Evolutionary conservation across 2,329 filamentous ascomycete genomes (phyloP).

Genomic region (Paecilomyces niveus): DNA sequence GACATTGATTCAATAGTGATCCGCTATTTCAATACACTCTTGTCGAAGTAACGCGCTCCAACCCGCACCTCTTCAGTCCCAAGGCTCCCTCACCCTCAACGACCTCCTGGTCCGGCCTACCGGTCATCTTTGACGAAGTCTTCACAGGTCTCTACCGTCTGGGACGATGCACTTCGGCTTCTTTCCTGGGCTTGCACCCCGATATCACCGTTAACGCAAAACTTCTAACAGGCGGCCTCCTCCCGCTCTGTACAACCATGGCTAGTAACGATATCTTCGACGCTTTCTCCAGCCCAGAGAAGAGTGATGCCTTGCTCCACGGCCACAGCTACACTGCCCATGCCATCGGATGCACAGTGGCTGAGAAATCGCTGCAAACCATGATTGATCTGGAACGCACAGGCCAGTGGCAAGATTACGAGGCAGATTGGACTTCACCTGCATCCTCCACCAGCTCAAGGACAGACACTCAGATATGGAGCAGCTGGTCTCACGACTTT

Average conservation of each 20-base stretch:
- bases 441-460: not conserved
- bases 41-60: slow-evolving; percentile 58
- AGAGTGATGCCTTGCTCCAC: slow-evolving; percentile 71
- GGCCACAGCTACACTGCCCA: slow-evolving; percentile 86
- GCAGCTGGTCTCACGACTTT: slow-evolving; percentile 60
- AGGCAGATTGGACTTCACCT: slow-evolving; percentile 39
- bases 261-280: slow-evolving; percentile 68
- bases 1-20: slow-evolving; percentile 46
- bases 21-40: slow-evolving; percentile 72
- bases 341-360: slow-evolving; percentile 72
- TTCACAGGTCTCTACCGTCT: slow-evolving; percentile 82
- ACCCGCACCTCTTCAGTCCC: slow-evolving; percentile 48
- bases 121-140: slow-evolving; percentile 77
- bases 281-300: slow-evolving; percentile 63
- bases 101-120: slow-evolving; percentile 61
- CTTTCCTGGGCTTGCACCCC: slow-evolving; percentile 60
- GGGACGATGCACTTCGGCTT: slow-evolving; percentile 62
- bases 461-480: slow-evolving; percentile 47
- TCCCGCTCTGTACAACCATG: slow-evolving; percentile 70
- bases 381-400: slow-evolving; percentile 53
- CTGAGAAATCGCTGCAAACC: slow-evolving; percentile 55
- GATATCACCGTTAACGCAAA: slow-evolving; percentile 81
- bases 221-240: slow-evolving; percentile 69
- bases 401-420: slow-evolving; percentile 53
- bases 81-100: slow-evolving; percentile 6